Percentiles rank a stretch among this genome's conserved stretches.
These are phyloP conservation scores for Eucalyptus regnans DNA, from an alignment of 345 rosid species.

Conservation along the genomic window DNA sequence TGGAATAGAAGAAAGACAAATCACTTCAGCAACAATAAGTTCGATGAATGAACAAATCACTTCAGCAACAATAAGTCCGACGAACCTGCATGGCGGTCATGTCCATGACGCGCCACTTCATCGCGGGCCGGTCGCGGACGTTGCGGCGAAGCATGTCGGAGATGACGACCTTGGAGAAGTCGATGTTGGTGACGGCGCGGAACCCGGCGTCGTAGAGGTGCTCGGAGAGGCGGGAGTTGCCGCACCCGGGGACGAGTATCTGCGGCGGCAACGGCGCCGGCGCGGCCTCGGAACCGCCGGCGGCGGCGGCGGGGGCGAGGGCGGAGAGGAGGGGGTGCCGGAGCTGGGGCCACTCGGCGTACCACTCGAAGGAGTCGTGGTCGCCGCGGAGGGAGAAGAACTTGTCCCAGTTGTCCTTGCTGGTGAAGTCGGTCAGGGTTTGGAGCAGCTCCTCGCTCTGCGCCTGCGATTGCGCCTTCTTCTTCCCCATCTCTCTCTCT, in stretches of 20 bases:
- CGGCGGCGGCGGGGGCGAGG: slow-evolving; percentile 2
- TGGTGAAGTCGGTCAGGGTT: slow-evolving; percentile 83
- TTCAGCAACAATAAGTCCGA: neutral
- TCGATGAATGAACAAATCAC: neutral
- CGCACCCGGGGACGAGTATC: slow-evolving; percentile 89
- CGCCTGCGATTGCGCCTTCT: slow-evolving; percentile 2
- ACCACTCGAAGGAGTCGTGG: slow-evolving; percentile 93
- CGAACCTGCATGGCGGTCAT: slow-evolving; percentile 73
- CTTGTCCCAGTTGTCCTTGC: slow-evolving; percentile 94
- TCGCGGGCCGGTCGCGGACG: slow-evolving; percentile 55
- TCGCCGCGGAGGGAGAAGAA: slow-evolving; percentile 80
- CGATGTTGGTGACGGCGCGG: slow-evolving; percentile 54
- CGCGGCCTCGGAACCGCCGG: slow-evolving; percentile 30
- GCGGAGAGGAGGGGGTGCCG: slow-evolving; percentile 43
- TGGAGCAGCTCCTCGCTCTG: slow-evolving; percentile 27
- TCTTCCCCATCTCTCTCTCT: neutral
- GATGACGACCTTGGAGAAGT: slow-evolving; percentile 84
- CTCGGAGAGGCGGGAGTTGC: slow-evolving; percentile 80
- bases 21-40: neutral
- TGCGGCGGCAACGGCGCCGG: slow-evolving; percentile 10
- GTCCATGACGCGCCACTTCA: slow-evolving; percentile 96
- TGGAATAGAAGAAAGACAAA: neutral
- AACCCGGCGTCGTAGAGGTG: slow-evolving; percentile 79
- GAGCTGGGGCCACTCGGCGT: slow-evolving; percentile 93
- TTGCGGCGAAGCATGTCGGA: slow-evolving; percentile 86